Evolutionary conservation across 495 filamentous ascomycete species (phyloP).

Genomic region (Hypomontagnella monticulosa): DNA sequence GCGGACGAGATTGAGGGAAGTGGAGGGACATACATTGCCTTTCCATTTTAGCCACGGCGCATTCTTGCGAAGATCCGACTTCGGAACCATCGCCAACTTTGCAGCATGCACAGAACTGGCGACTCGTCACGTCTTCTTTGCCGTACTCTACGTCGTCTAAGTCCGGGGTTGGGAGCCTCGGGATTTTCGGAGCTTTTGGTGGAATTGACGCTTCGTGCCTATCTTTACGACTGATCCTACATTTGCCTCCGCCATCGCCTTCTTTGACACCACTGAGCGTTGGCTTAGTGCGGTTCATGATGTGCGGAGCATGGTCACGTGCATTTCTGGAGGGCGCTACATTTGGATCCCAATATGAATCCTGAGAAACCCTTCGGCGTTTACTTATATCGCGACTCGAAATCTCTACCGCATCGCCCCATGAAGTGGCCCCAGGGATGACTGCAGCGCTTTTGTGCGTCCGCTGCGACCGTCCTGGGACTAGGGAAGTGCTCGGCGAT

Average conservation of each 20-base stretch:
- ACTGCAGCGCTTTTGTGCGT: background rate
- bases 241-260: background rate
- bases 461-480: background rate
- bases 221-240: slow-evolving; percentile 4
- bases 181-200: slow-evolving; percentile 39
- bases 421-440: background rate
- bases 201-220: slow-evolving; percentile 18
- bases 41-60: slow-evolving; percentile 36
- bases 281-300: background rate
- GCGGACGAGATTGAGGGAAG: background rate
- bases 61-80: background rate
- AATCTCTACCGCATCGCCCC: background rate
- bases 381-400: background rate
- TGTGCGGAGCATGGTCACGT: background rate
- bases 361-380: background rate
- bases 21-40: slow-evolving; percentile 32
- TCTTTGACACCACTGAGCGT: background rate
- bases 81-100: background rate
- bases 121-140: background rate
- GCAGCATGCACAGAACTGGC: slow-evolving; percentile 42
- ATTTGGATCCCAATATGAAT: slow-evolving; percentile 4
- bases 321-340: background rate
- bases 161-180: slow-evolving; percentile 45
- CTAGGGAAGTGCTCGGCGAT: background rate
- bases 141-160: slow-evolving; percentile 28